These are phyloP conservation scores for Penicillium italicum DNA, from an alignment of 2,329 filamentous ascomycete genomes.

Conservation along the genomic window DNA sequence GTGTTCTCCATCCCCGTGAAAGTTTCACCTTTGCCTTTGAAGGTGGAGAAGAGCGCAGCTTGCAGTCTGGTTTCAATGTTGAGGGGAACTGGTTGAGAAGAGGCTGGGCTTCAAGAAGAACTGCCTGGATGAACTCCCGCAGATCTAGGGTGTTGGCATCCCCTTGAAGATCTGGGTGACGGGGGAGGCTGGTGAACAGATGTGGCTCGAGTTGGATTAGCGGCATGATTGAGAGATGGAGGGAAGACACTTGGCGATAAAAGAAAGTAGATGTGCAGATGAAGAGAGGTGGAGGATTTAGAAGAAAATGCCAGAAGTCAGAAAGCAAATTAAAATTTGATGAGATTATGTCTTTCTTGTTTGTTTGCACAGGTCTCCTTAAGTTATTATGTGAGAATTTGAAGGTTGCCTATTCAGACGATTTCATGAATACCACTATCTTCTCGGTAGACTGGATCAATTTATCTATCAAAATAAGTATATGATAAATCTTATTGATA, in stretches of 20 bases:
- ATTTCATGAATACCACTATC: neutral
- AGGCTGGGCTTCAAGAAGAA: slow-evolving; percentile 29
- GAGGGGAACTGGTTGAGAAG: slow-evolving; percentile 29
- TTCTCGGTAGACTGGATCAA: neutral
- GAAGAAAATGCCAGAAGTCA: neutral
- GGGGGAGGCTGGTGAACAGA: slow-evolving; percentile 28
- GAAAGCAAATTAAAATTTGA: neutral
- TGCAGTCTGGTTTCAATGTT: slow-evolving; percentile 27
- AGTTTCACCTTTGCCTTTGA: slow-evolving; percentile 32
- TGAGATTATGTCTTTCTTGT: neutral
- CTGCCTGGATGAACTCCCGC: slow-evolving; percentile 20
- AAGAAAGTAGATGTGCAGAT: neutral
- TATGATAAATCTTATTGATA: neutral
- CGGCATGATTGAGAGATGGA: slow-evolving; percentile 13
- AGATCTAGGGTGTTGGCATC: slow-evolving; percentile 10
- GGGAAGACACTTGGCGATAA: neutral
- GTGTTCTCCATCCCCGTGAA: slow-evolving; percentile 17
- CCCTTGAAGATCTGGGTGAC: slow-evolving; percentile 26
- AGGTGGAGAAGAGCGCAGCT: slow-evolving; percentile 28
- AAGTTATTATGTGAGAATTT: neutral
- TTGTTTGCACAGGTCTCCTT: neutral
- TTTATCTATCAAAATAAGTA: neutral
- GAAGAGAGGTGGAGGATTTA: neutral
- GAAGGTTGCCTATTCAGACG: neutral
- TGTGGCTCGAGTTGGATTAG: slow-evolving; percentile 28